Conservation (phyloP, 495 filamentous ascomycete species). For the Darksidea phi region DNA sequence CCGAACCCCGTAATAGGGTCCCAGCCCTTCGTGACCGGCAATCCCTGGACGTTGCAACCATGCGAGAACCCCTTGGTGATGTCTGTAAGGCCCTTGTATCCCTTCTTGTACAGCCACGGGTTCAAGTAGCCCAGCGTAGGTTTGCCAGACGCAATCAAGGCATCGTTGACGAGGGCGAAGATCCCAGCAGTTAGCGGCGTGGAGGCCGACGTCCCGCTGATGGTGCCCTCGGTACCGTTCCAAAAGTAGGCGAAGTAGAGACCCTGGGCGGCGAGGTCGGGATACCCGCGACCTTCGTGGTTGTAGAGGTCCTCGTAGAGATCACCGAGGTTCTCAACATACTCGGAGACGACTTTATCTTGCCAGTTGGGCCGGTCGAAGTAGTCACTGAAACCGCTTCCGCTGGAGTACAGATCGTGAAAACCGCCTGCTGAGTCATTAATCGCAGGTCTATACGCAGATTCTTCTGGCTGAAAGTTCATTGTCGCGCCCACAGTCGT, state of each 20-base stretch:
- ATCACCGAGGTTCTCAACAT: conserved; percentile 36
- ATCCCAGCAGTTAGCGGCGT: conserved; percentile 39
- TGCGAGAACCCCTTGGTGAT: conserved; percentile 36
- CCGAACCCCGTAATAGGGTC: conserved; percentile 44
- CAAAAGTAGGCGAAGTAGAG: conserved; percentile 40
- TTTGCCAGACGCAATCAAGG: conserved; percentile 38
- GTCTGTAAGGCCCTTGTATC: conserved; percentile 42
- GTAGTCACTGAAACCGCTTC: conserved; percentile 45
- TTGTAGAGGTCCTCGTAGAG: conserved; percentile 44
- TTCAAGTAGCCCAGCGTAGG: conserved; percentile 45
- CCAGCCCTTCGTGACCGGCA: conserved; percentile 41
- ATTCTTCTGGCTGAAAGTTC: conserved; percentile 44
- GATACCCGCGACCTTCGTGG: conserved; percentile 42
- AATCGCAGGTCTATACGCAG: conserved; percentile 28
- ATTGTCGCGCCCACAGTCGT: conserved; percentile 43
- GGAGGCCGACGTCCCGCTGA: conserved; percentile 44
- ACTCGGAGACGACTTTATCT: conserved; percentile 36
- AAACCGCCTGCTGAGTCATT: conserved; percentile 11
- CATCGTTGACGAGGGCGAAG: conserved; percentile 44
- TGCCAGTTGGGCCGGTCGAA: conserved; percentile 42
- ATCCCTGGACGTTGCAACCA: conserved; percentile 41
- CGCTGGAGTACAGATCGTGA: conserved; percentile 34
- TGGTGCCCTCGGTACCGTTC: conserved; percentile 35
- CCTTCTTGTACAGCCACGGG: conserved; percentile 43
- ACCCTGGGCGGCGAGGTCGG: conserved; percentile 44